phyloP scores from a whole-genome alignment of 371 early-diverging fungal species.

The Entomophthora muscae region DNA sequence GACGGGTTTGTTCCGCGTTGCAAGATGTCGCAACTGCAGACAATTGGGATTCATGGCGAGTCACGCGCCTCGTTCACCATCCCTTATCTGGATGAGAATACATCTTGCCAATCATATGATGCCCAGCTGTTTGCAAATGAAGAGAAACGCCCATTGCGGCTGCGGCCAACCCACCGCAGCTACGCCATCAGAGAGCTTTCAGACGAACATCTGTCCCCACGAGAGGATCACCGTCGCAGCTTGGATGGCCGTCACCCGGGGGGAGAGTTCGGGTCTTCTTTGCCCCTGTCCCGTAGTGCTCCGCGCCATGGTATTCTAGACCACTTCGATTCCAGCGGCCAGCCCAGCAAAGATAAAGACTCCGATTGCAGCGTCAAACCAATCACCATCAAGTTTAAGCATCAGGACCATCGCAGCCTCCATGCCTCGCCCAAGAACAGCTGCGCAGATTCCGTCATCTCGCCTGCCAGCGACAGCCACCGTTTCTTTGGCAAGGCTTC shows the following conservation, averaged over 20 bases:
- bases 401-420: not conserved
- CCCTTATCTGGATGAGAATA: constrained; percentile 21
- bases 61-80: constrained; percentile 35
- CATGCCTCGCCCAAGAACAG: constrained; percentile 8
- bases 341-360: not conserved
- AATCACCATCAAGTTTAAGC: constrained; percentile 6
- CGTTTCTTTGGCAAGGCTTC: not conserved
- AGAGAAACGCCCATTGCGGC: not conserved
- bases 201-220: constrained; percentile 12
- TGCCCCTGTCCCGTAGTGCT: constrained; percentile 7
- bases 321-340: not conserved
- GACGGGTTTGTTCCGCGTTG: constrained; percentile 44
- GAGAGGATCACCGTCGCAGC: not conserved
- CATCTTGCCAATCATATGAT: constrained; percentile 10
- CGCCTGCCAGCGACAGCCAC: constrained; percentile 2
- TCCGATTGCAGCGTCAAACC: constrained; percentile 10
- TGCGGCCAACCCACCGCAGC: constrained; percentile 8
- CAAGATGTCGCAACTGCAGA: constrained; percentile 68
- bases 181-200: not conserved
- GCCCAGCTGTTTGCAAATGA: constrained; percentile 8
- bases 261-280: constrained; percentile 19
- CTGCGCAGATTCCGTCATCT: not conserved
- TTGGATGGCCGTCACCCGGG: not conserved
- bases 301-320: not conserved
- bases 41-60: constrained; percentile 59